Evolutionary conservation across 495 filamentous ascomycete genomes (phyloP), one percentile per base, ranked within the genome.

Genomic region (Hypoxylon rickii): DNA sequence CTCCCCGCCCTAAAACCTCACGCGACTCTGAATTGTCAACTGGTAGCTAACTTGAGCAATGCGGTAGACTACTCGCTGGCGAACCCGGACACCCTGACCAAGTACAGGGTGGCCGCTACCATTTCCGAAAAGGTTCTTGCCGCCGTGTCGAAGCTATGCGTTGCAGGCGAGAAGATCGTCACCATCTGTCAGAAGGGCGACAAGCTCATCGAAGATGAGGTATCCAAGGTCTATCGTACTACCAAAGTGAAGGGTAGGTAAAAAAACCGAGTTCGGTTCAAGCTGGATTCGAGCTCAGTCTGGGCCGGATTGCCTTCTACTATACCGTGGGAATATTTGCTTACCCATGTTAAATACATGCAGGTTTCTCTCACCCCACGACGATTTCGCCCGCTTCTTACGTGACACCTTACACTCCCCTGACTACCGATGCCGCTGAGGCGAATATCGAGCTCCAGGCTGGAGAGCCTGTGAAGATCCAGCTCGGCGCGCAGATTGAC

Each of bases 21-120:
- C 55, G 42, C 44, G 52, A 47, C 49, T 53, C 42, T 33, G 46
- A 44, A 40, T 37, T 20, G 10, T 46, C 42, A 32, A 45, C 20
- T 13, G 7, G 32, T 3, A 42, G 58, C 65, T 67, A 44, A 67
- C 26, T 33, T 31, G 20, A 41, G 17, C 15, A 17, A 32, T 31
- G 16, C 26, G 8, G 3, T 42, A 97, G 94, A 97, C 73, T 96
- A 97, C 80, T 83, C 90, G 55, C 82, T 97, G 68, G 89, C 88
- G 76, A 98, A 97, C 80, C 92, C 94, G 43, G 93, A 97, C 65
- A 96, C 92, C 60, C 82, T 98, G 61, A 96, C 95, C 71, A 98
- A 97, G 80, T 98, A 98, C 81, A 97, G 96, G 82, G 90, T 87
- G 58, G 95, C 94, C 32, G 94, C 89, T 42, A 80, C 84, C 64